Base-by-base conservation (phyloP, 2,329 filamentous ascomycete species). In the Metarhizium humberi region DNA sequence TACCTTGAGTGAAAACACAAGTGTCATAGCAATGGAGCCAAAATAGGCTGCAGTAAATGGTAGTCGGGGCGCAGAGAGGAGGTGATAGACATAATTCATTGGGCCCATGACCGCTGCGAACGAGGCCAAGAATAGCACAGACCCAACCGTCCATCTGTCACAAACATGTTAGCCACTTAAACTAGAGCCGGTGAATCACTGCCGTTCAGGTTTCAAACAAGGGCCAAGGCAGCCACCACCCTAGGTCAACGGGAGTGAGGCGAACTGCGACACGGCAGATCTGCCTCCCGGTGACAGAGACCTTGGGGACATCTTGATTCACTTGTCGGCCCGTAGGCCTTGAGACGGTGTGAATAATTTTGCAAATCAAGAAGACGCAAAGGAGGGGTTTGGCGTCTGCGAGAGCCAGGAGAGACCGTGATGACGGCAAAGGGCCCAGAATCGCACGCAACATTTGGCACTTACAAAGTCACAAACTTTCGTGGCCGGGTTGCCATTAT, bases 391-490 rank as follows among this genome's bases (percentile, higher is more conserved):
- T 25, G 25, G 25, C 25, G 25, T 25, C 25, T 25, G 25, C 25
- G 25, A 25, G 43, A n/a, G 43, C 43, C 18, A 46, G 29, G 38
- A 52, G 25, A 32, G n/a, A 57, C 57, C 57, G 52, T 52, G 56
- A 59, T 56, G 56, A 58, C 49, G 59, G 32, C 16, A 29, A 25
- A 38, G 32, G 51, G 25, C 43, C 13, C 42, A 43, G 20, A 55
- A 48, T 20, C 11, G 57, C 49, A 54, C 50, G 58, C 56, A 48
- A 51, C 54, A 59, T 52, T 55, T 60, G 62, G 61, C 59, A 92
- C 92, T 88, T 85, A 97, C 94, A 97, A 73, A 61, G 95, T 91
- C 55, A 92, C 92, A 78, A 99, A 96, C 78, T 97, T 99, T 73
- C 88, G 84, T 63, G 92, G 92, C 69, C 81, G 85, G 61, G 90